A percentile compares a stretch with the other conserved stretches of the same genome.
phyloP scores from a whole-genome alignment of 2,329 filamentous ascomycete genomes.

The Curvularia sp. region DNA sequence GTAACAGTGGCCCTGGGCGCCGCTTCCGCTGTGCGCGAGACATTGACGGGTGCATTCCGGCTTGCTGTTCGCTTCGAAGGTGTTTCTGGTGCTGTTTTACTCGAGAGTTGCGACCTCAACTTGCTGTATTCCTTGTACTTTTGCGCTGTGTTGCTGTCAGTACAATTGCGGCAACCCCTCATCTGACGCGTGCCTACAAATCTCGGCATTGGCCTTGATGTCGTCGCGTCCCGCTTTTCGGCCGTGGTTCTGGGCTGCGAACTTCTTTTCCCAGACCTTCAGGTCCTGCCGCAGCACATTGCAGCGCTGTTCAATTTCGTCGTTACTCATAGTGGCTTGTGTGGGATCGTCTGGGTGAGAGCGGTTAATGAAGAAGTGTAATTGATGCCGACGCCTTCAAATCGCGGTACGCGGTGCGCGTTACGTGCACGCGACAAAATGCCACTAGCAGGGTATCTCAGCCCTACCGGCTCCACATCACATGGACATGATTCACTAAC shows the following conservation, averaged over 20 bases:
- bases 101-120: conserved; percentile 55
- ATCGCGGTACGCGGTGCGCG: conserved; percentile 47
- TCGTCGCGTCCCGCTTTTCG: conserved; percentile 75
- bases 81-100: conserved; percentile 40
- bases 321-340: conserved; percentile 37
- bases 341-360: conserved; percentile 18
- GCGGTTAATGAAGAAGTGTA: conserved; percentile 24
- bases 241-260: conserved; percentile 67
- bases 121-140: conserved; percentile 82
- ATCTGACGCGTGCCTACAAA: conserved; percentile 62
- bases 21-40: conserved; percentile 39
- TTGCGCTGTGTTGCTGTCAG: conserved; percentile 57
- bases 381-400: conserved; percentile 27
- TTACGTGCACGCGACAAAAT: conserved; percentile 33
- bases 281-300: conserved; percentile 81
- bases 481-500: conserved; percentile 10
- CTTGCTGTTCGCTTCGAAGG: conserved; percentile 41
- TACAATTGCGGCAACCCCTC: not conserved
- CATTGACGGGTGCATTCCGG: conserved; percentile 30
- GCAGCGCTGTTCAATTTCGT: conserved; percentile 67
- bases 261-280: conserved; percentile 77
- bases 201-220: conserved; percentile 75
- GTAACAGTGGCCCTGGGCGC: conserved; percentile 24
- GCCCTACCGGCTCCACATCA: conserved; percentile 31
- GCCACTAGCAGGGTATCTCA: conserved; percentile 28